Conservation (phyloP, 2,329 filamentous ascomycete species). For the Gnomoniopsis smithogilvyi region DNA sequence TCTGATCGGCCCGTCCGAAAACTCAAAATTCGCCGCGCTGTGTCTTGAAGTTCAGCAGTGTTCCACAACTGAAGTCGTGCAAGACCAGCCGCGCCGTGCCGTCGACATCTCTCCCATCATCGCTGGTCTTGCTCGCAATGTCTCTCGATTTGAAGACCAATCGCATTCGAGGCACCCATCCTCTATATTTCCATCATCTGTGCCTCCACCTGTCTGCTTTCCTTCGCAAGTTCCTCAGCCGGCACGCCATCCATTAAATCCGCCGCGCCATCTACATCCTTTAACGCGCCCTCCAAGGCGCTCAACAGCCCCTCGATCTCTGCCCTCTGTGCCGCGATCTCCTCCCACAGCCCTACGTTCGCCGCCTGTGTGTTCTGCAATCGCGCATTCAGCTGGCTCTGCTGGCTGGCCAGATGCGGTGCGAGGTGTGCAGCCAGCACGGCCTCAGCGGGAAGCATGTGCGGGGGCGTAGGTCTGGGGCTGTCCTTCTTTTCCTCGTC, state of each 20-base stretch:
- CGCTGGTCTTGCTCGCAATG: too few species aligned
- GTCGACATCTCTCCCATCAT: too few species aligned
- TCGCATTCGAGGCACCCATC: background rate
- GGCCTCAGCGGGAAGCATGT: conserved; percentile 50
- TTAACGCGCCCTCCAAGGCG: conserved; percentile 47
- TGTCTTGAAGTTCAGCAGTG: too few species aligned
- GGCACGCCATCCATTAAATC: conserved; percentile 41
- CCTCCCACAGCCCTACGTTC: conserved; percentile 52
- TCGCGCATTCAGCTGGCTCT: conserved; percentile 53
- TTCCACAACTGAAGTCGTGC: too few species aligned
- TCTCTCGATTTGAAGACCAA: too few species aligned
- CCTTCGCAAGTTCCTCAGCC: conserved; percentile 45
- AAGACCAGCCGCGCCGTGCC: too few species aligned
- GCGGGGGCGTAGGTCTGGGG: conserved; percentile 38
- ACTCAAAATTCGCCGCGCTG: too few species aligned
- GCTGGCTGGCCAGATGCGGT: conserved; percentile 50
- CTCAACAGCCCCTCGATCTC: conserved; percentile 52
- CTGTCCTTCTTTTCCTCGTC: background rate
- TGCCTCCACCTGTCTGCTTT: conserved; percentile 44
- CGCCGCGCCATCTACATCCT: conserved; percentile 53
- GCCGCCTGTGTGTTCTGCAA: conserved; percentile 55
- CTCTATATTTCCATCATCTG: conserved; percentile 32
- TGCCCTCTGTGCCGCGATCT: conserved; percentile 49
- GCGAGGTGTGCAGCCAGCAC: conserved; percentile 54
- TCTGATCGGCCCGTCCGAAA: too few species aligned